phyloP scores from a whole-genome alignment of 139 green algal species.

The Auxenochlorella pyrenoidosa region DNA sequence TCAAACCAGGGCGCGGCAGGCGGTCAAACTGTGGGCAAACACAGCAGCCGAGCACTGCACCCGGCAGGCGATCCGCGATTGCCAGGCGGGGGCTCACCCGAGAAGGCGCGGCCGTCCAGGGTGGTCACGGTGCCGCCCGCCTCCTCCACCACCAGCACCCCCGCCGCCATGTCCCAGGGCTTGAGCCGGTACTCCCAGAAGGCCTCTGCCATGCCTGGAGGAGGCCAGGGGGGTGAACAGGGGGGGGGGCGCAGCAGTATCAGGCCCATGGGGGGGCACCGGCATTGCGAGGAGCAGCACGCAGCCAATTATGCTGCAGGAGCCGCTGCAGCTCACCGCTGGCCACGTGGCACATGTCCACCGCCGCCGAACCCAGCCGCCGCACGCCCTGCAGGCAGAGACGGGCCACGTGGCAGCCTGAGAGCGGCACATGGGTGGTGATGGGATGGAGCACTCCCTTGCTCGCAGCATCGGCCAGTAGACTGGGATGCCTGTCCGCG shows the following conservation, averaged over 20 bases:
- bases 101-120: slow-evolving; percentile 78
- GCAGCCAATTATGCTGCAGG: too few species aligned
- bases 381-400: slow-evolving; percentile 68
- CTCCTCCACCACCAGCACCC: slow-evolving; percentile 75
- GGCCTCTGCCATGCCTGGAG: slow-evolving; percentile 65
- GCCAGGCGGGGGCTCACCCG: neutral
- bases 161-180: slow-evolving; percentile 81
- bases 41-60: too few species aligned
- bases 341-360: slow-evolving; percentile 93
- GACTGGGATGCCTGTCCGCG: too few species aligned
- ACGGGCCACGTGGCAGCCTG: neutral
- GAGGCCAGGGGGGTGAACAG: neutral
- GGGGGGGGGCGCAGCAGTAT: too few species aligned
- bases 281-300: too few species aligned
- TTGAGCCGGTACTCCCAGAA: slow-evolving; percentile 85
- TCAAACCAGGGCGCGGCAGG: neutral
- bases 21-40: too few species aligned
- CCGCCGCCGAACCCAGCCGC: slow-evolving; percentile 86
- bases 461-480: too few species aligned
- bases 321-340: slow-evolving; percentile 56
- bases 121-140: slow-evolving; percentile 78
- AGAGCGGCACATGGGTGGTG: too few species aligned
- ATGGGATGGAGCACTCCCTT: too few species aligned
- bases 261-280: too few species aligned
- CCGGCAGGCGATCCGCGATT: too few species aligned